Evolutionary conservation across 805 yeast genomes (phyloP).

Genomic region (Saturnispora hagleri): DNA sequence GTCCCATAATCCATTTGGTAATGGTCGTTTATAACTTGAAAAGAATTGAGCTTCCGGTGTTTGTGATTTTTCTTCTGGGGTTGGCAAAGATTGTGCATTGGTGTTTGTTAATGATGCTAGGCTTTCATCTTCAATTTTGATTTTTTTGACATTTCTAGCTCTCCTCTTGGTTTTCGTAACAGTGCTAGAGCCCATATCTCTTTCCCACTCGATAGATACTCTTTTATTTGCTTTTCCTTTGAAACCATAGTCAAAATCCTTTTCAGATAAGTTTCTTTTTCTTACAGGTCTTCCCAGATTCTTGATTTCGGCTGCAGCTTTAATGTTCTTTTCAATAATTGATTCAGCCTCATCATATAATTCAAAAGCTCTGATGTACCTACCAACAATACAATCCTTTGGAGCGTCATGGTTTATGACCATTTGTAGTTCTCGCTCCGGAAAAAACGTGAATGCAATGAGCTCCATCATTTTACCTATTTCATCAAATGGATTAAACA

Average conservation of each 20-base stretch:
- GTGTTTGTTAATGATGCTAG: not conserved
- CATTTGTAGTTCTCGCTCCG: conserved; percentile 25
- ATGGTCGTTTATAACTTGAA: not conserved
- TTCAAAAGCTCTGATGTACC: conserved; percentile 28
- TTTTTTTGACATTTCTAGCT: not conserved
- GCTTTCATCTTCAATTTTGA: not conserved
- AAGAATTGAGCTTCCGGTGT: not conserved
- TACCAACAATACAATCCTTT: conserved; percentile 31
- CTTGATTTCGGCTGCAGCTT: not conserved
- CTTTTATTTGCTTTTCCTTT: not conserved
- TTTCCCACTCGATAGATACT: not conserved
- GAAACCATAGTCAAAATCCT: not conserved
- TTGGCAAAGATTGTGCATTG: not conserved
- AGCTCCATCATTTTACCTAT: conserved; percentile 43
- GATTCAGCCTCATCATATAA: conserved; percentile 25
- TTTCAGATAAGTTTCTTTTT: not conserved
- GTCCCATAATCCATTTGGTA: not conserved
- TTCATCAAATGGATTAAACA: conserved; percentile 55
- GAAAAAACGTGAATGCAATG: conserved; percentile 32
- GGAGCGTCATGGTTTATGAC: conserved; percentile 31
- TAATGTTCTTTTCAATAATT: conserved; percentile 9
- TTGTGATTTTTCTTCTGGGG: not conserved
- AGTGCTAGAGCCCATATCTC: not conserved
- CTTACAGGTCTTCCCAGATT: not conserved
- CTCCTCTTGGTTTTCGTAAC: not conserved